Base-by-base conservation (phyloP, 2,329 filamentous ascomycete species). In the Colletotrichum spaethianum region DNA sequence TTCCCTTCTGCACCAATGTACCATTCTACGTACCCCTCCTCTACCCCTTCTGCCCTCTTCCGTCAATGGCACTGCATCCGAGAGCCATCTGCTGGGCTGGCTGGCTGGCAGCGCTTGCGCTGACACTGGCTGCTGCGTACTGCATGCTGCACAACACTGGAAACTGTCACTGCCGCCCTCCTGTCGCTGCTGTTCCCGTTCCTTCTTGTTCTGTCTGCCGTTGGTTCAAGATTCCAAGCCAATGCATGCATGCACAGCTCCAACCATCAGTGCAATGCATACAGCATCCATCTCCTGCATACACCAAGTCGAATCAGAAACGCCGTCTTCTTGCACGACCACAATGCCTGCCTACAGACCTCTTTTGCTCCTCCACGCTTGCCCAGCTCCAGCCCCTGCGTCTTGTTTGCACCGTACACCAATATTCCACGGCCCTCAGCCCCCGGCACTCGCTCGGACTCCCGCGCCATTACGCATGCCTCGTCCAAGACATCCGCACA, bases 371-470 rank as follows among this genome's bases (percentile, higher is more conserved):
- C 20, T 26, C 50, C 50, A 31, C 31, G 26, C 60, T 40, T 28
- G 46, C 23, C 28, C 40, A n/a, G 23, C 57, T 46, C 28, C 44
- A 20, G 44, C 61, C 42, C 23, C n/a, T 50, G 16, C 16, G 50
- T 46, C 50, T 53, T 20, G 50, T n/a, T 20, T 31, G 50, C 31
- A 33, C 52, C 31, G 20, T 36, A n/a, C 31, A 23, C 52, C 63
- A 33, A 16, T 63, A 38, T 55, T 56, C 68, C 23, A 40, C n/a
- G n/a, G 40, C 52, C 36, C 63, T 48, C 16, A 31, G 42, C 33
- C 44, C 26, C 67, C 62, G 67, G 67, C 44, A 38, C 62, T 59
- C 60, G 36, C 61, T 53, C 67, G 28, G 63, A 67, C 62, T 70
- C 36, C 67, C 55, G 53, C 44, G 53, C 67, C 46, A 60, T 67